Evolutionary conservation across 805 yeast species (phyloP), one percentile per base, ranked within the genome.

Genomic region (Suhomyces tanzawaensis): DNA sequence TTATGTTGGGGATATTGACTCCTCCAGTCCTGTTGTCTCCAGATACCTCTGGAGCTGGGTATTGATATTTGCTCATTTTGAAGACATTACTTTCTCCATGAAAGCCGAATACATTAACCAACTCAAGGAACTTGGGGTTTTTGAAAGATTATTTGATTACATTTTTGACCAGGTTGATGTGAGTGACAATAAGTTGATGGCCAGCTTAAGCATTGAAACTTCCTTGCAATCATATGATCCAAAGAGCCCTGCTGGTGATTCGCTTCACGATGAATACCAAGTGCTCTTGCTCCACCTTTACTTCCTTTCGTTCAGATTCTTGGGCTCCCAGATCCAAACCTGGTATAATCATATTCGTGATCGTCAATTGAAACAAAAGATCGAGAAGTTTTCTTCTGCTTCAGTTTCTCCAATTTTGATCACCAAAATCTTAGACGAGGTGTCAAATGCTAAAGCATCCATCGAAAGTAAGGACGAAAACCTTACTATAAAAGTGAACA

Each of bases 271-370:
- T 47, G 79, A 76, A 39, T 49, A 62, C 29, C 58, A 61, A 30
- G 57, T 70, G 23, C 41, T 79, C 16, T 47, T 74, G 3, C 53
- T 77, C 11, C 77, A 81, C 49, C 52, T 82, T 32, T 75, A 72
- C 45, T 83, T 69, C 52, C 57, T 67, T 31, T 50, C 74, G 2
- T 67, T 81, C 51, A 60, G 64, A 32, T 64, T 71, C 45, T 63
- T 79, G 31, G 85, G 87, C 2, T 73, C 83, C 3, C 55, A 69
- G 13, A 75, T 74, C 2, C 83, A 81, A 49, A 58, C 60, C 11
- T 90, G 95, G 95, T 89, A 72, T 62, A 67, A 76, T 37, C 77
- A 76, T 13, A 69, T 88, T 23, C 75, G 88, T 46, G 85, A 85
- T 52, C 74, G 80, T 40, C 83, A 82, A 32, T 60, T 77, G 44